Conservation (phyloP, 2,329 filamentous ascomycete genomes). For the Botryosphaeria dothidea region DNA sequence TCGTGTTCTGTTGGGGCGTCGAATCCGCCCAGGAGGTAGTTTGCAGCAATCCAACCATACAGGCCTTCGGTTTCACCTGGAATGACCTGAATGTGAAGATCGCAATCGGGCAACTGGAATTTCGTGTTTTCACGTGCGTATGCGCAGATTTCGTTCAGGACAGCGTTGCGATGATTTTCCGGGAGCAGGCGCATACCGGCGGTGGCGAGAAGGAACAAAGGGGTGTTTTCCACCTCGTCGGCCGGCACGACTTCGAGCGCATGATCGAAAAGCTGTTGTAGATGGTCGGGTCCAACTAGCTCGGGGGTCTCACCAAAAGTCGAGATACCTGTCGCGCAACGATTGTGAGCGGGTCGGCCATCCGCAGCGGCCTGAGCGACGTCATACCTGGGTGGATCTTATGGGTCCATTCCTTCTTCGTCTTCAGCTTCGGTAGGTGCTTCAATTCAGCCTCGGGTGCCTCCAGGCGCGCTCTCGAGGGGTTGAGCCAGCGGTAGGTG, state of each 20-base stretch:
- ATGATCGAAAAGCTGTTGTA: conserved; percentile 77
- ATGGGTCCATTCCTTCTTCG: conserved; percentile 84
- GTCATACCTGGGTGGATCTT: conserved; percentile 81
- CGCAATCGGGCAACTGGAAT: conserved; percentile 89
- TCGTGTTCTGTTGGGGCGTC: conserved; percentile 72
- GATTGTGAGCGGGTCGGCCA: background rate
- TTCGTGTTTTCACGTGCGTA: conserved; percentile 76
- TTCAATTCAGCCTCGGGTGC: conserved; percentile 62
- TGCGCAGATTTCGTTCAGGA: conserved; percentile 77
- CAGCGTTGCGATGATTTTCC: conserved; percentile 66
- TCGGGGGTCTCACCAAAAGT: conserved; percentile 79
- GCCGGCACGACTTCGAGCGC: conserved; percentile 76
- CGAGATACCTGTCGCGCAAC: conserved; percentile 63
- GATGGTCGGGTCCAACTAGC: conserved; percentile 77
- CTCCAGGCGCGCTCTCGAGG: conserved; percentile 63
- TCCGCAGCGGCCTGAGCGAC: background rate
- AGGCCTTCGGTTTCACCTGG: conserved; percentile 92
- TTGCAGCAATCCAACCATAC: conserved; percentile 96
- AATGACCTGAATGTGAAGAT: conserved; percentile 88
- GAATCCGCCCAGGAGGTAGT: conserved; percentile 91
- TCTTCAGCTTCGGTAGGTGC: conserved; percentile 75
- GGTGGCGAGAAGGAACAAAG: conserved; percentile 92
- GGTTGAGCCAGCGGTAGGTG: conserved; percentile 90
- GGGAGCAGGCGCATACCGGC: conserved; percentile 90
- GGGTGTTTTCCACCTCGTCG: conserved; percentile 77